A percentile compares a stretch with the other conserved stretches of the same genome.
Conservation (phyloP, 2,329 filamentous ascomycete genomes). For the Ophiostoma quercus region DNA sequence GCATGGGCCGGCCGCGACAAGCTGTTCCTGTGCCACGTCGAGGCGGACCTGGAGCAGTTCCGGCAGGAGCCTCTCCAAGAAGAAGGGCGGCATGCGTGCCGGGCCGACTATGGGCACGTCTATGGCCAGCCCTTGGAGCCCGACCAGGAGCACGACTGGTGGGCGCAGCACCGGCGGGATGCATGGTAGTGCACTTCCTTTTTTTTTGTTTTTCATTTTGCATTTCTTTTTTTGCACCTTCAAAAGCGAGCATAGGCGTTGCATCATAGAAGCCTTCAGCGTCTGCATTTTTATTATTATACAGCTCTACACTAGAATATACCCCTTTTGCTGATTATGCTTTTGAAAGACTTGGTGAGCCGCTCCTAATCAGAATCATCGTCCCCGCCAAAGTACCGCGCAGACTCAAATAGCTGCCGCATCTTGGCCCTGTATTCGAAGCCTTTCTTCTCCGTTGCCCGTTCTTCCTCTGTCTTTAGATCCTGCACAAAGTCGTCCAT, state of each 20-base stretch:
- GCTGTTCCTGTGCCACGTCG: constrained; percentile 54
- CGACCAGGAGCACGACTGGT: background rate
- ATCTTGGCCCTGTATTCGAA: constrained; percentile 63
- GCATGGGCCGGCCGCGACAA: constrained; percentile 54
- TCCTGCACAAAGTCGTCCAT: constrained; percentile 48
- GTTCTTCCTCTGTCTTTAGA: constrained; percentile 42
- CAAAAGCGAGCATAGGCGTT: background rate
- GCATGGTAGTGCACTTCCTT: background rate
- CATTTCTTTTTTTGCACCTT: background rate
- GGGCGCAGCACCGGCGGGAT: background rate
- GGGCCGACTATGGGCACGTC: background rate
- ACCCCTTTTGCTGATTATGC: background rate
- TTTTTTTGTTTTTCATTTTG: background rate
- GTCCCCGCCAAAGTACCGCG: constrained; percentile 50
- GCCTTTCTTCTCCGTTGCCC: constrained; percentile 51
- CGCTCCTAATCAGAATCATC: constrained; percentile 14
- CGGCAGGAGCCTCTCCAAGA: constrained; percentile 18
- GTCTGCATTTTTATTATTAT: too few species aligned
- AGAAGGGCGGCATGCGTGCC: background rate
- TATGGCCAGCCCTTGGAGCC: too few species aligned
- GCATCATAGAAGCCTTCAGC: too few species aligned
- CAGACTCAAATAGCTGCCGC: constrained; percentile 69
- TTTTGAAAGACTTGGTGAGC: too few species aligned
- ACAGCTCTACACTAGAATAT: background rate
- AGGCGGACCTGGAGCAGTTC: constrained; percentile 49